phyloP scores from a whole-genome alignment of 2,329 filamentous ascomycete species.

The Huntiella abstrusa region DNA sequence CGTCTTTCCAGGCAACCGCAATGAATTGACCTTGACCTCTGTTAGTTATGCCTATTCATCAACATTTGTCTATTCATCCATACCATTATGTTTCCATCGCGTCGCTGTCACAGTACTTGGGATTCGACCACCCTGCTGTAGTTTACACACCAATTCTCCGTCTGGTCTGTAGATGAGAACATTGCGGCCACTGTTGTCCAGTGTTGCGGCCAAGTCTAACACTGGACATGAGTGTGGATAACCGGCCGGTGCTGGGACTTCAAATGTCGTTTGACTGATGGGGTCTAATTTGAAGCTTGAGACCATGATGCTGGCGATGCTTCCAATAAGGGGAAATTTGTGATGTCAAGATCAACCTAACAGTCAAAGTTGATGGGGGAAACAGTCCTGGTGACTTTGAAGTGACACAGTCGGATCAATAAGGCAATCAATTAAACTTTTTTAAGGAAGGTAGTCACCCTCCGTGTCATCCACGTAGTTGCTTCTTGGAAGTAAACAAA shows the following conservation, averaged over 20 bases:
- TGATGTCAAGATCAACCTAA: too few relatives aligned
- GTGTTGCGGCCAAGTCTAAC: constrained; percentile 62
- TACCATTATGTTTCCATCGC: constrained; percentile 52
- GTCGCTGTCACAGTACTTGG: constrained; percentile 26
- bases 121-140: constrained; percentile 25
- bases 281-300: constrained; percentile 20
- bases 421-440: too few relatives aligned
- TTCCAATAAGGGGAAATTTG: too few relatives aligned
- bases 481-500: too few relatives aligned
- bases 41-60: not conserved
- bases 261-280: constrained; percentile 38
- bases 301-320: too few relatives aligned
- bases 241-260: constrained; percentile 32
- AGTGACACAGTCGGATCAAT: too few relatives aligned
- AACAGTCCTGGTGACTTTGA: too few relatives aligned
- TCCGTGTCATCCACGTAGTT: too few relatives aligned
- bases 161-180: constrained; percentile 63
- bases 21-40: constrained; percentile 41
- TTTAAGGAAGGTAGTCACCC: too few relatives aligned
- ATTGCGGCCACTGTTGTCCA: constrained; percentile 45
- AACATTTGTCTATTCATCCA: constrained; percentile 12
- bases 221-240: constrained; percentile 62
- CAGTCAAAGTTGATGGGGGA: too few relatives aligned
- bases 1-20: constrained; percentile 70
- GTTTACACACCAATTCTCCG: constrained; percentile 44